Evolutionary conservation across 257 asterid species (phyloP), one percentile per base, ranked within the genome.

Genomic region (Ligustrum vulgare): DNA sequence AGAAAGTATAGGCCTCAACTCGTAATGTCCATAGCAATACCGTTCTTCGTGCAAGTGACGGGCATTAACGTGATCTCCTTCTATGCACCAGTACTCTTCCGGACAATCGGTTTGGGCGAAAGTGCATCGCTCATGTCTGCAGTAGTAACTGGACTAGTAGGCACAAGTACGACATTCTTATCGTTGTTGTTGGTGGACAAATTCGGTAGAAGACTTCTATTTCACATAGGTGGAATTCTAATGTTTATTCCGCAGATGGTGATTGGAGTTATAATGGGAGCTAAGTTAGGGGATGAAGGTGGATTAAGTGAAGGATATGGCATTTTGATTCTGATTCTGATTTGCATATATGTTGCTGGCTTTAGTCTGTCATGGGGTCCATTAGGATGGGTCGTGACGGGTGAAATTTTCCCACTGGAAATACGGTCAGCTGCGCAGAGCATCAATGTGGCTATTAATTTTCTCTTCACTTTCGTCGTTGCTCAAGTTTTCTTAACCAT

Each of bases 301-400:
- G 62, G 22, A 0, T 25, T 82, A 73, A 32, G 43, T 8, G 69
- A 63, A 31, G 86, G 79, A 3, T 72, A 79, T 23, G 79, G 81
- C 3, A 54, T 82, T 18, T 70, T 25, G 22, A 77, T 82, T 7
- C 20, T 82, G 66, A 31, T 79, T 3, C 16, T 82, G 75, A 73
- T 82, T 0, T 82, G 81, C 49, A 37, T 41, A 36, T 79, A 75
- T 35, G 73, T 82, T 33, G 73, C 75, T 0, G 83, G 83, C 0
- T 82, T 82, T 16, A 81, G 81, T 51, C 49, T 82, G 25, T 82
- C 83, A 0, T 82, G 86, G 86, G 86, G 83, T 6, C 86, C 86
- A 6, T n/a, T 82, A 36, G 86, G 83, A 39, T 82, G 86, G 86
- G 79, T 82, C 0, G 86, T 82, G 1, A 72, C 81, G 2, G 79